Base-by-base conservation (phyloP, 768 basidiomycete species). In the Postia placenta region DNA sequence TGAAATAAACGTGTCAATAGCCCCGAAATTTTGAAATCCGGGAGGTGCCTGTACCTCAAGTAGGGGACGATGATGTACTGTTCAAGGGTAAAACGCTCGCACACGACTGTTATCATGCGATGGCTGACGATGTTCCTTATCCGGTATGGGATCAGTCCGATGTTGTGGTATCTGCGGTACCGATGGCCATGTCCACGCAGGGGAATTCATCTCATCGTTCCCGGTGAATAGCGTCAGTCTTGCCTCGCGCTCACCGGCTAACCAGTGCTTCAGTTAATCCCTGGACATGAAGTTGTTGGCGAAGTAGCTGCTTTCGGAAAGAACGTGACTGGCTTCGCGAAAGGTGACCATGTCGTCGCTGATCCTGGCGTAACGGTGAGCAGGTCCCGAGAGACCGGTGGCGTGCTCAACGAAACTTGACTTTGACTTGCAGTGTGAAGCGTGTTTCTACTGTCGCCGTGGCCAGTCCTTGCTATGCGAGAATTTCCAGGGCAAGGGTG, bases 381-480 rank as follows among this genome's bases (percentile, higher is more conserved):
- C 53, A 46, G 33, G 23, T 25, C 26, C 25, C n/a, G 17, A 11
- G 30, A 40, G 37, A 42, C 39, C 38, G 33, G 40, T 6, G 40
- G 19, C 44, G 25, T 35, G 17, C 11, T 44, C 23, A 30, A 35
- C 51, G 38, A 7, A 33, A 7, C 15, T 33, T 15, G 30, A 33
- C 15, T 14, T 33, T 15, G 30, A 33, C 15, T 14, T 47, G 23
- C 55, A 90, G 87, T 93, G 92, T 68, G 85, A 81, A 6, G 74
- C 72, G 51, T 94, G 92, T 67, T 91, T 92, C 69, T 92, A 81
- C 69, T 94, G 92, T 67, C 80, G 89, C 45, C 79, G 88, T 38
- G 91, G 90, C n/a, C 71, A 88, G 60, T 76, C 80, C 17, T 72
- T 93, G 9, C 69, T 91, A 48, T 95, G 92, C 68, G 91, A 93